Evolutionary conservation across 805 yeast genomes (phyloP), one percentile per base, ranked within the genome.

Genomic region (Myxozyma melibiosi): DNA sequence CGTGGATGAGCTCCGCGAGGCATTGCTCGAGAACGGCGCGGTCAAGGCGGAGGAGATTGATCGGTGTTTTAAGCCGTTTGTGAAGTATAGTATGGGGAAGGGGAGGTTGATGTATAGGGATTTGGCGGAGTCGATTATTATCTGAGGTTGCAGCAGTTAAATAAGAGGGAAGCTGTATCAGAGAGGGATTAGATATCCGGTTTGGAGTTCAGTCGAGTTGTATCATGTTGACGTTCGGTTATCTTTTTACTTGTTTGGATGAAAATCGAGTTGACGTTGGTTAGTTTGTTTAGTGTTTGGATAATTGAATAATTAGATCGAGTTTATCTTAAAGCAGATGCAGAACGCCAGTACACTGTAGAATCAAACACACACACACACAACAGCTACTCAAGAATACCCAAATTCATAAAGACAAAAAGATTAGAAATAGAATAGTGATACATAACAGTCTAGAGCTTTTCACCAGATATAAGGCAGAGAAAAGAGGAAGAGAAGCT

Each of bases 51-150:
- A 62, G 1, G 82, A 83, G 27, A 77, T 87, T 50, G 81, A 78
- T 33, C 68, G 68, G 9, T 74, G 84, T 39, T 74, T 87, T 9
- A 73, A 75, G 16, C 81, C 81, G 4, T 90, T 85, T 68, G 77
- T 78, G 30, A 78, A 61, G 82, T 78, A 58, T 73, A 83, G 71
- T 78, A 83, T 56, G 87, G 88, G 60, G 0, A 80, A 80, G 53
- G 77, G 75, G 55, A 67, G 79, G 24, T 86, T 90, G 66, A 71
- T 80, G 65, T 89, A 86, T 4, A 74, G 78, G 33, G 82, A 80
- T 58, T 87, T 90, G 75, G 71, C 88, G 34, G 80, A 80, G 51
- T 80, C 82, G 2, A 78, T 75, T 22, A 67, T 70, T 8, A 74
- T 69, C 16, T 62, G 54, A 52, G 35, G 39, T 28, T 13, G 16